Conservation (phyloP, 2,329 filamentous ascomycete species). For the Aspergillus pseudoterreus region DNA sequence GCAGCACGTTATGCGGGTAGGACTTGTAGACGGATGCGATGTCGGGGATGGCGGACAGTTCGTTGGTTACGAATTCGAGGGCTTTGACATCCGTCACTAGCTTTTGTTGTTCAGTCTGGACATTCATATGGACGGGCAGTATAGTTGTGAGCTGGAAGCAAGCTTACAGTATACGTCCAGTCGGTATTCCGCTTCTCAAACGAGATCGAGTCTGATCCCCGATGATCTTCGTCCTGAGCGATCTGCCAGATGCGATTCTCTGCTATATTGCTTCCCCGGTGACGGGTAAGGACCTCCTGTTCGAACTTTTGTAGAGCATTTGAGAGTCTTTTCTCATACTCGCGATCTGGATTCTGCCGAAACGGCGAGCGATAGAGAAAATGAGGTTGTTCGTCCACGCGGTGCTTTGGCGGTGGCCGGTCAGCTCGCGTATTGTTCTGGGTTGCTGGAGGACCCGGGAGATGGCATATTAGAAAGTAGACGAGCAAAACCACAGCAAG, state of each 20-base stretch:
- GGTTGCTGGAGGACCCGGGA: neutral
- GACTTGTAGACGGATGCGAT: slow-evolving; percentile 25
- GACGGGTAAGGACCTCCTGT: slow-evolving; percentile 5
- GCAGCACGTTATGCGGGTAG: slow-evolving; percentile 44
- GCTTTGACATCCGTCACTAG: slow-evolving; percentile 25
- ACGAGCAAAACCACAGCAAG: neutral
- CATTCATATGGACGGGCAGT: too few relatives aligned
- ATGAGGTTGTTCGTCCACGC: neutral
- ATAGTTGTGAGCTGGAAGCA: neutral
- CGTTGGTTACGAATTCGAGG: slow-evolving; percentile 22
- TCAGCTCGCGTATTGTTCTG: neutral
- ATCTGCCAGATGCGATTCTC: slow-evolving; percentile 31
- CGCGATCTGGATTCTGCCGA: slow-evolving; percentile 24
- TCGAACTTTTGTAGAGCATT: slow-evolving; percentile 24
- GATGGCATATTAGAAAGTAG: neutral
- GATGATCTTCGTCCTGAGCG: slow-evolving; percentile 17
- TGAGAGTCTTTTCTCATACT: slow-evolving; percentile 23
- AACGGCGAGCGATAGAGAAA: slow-evolving; percentile 19
- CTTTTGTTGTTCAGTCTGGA: slow-evolving; percentile 9
- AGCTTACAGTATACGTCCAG: slow-evolving; percentile 26
- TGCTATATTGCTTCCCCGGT: slow-evolving; percentile 7
- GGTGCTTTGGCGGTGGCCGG: neutral
- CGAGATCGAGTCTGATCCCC: slow-evolving; percentile 22
- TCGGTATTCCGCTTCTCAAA: slow-evolving; percentile 25
- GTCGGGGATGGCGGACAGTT: slow-evolving; percentile 25